phyloP scores from a whole-genome alignment of 2,329 filamentous ascomycete species.

The Hypomyces perniciosus region DNA sequence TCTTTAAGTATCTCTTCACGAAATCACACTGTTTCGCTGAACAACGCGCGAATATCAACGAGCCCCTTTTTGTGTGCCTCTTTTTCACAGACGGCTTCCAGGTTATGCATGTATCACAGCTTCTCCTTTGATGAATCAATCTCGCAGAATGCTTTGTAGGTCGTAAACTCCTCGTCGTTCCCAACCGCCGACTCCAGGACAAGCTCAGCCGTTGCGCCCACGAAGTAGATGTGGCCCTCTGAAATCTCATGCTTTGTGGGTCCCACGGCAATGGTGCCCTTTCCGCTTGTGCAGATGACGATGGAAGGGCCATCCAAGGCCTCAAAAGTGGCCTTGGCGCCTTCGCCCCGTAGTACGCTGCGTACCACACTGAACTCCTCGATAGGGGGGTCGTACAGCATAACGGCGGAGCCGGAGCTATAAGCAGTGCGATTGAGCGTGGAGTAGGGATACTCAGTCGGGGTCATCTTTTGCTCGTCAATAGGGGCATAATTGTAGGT shows the following conservation, averaged over 20 bases:
- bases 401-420: slow-evolving; percentile 63
- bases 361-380: slow-evolving; percentile 91
- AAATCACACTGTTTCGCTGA: no score
- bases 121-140: slow-evolving; percentile 45
- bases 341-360: slow-evolving; percentile 63
- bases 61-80: not conserved
- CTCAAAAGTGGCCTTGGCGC: slow-evolving; percentile 83
- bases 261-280: slow-evolving; percentile 79
- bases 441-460: slow-evolving; percentile 77
- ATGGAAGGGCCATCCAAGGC: slow-evolving; percentile 84
- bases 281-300: slow-evolving; percentile 80
- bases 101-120: slow-evolving; percentile 16
- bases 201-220: slow-evolving; percentile 80
- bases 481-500: slow-evolving; percentile 96
- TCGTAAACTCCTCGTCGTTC: slow-evolving; percentile 66
- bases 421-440: slow-evolving; percentile 79
- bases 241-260: slow-evolving; percentile 69
- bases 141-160: slow-evolving; percentile 93
- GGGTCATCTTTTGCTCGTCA: slow-evolving; percentile 86
- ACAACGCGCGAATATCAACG: no score
- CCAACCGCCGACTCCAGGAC: slow-evolving; percentile 63
- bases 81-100: not conserved
- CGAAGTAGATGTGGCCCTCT: slow-evolving; percentile 72
- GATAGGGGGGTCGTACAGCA: slow-evolving; percentile 91
- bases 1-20: no score